Evolutionary conservation across 805 yeast species (phyloP), one percentile per base, ranked within the genome.

Genomic region (Barnettozyma salicaria): DNA sequence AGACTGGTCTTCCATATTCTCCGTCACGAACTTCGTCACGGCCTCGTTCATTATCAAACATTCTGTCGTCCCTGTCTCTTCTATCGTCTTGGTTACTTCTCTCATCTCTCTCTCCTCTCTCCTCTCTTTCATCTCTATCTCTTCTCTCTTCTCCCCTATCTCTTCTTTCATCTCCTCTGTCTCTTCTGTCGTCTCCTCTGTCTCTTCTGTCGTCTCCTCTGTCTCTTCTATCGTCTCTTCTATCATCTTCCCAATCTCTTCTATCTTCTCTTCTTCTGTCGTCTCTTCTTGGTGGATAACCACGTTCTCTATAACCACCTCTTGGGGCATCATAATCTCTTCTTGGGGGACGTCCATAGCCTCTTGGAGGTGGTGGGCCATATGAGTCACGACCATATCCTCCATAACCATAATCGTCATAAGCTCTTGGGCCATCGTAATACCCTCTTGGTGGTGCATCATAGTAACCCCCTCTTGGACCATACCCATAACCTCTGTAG

Each of bases 1-100:
- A 48, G 16, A 43, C 36, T 18, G 39, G 42, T 47, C 56, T 50
- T 27, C 44, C 51, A 5, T 31, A 40, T 6, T 37, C 46, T 37
- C 34, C n/a, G n/a, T n/a, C n/a, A n/a, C n/a, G n/a, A n/a, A n/a
- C n/a, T n/a, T n/a, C n/a, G n/a, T n/a, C n/a, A n/a, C n/a, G n/a
- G n/a, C n/a, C n/a, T n/a, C n/a, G n/a, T n/a, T n/a, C n/a, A n/a
- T n/a, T n/a, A n/a, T n/a, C n/a, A n/a, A n/a, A n/a, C n/a, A 32
- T 34, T 31, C 30, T 31, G 18, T 27, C 18, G 12, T 30, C 29
- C 13, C 36, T 41, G 8, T 39, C 42, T 36, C 42, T 36, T 40
- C 49, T 38, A 34, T 35, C 41, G 23, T 29, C 33, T 7, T 24
- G 27, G 12, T 17, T 17, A 7, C 27, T 25, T 7, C 27, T 17